These are phyloP conservation scores for Wallacemonas sp. DNA, from an alignment of 208 protist species.

Conservation along the genomic window DNA sequence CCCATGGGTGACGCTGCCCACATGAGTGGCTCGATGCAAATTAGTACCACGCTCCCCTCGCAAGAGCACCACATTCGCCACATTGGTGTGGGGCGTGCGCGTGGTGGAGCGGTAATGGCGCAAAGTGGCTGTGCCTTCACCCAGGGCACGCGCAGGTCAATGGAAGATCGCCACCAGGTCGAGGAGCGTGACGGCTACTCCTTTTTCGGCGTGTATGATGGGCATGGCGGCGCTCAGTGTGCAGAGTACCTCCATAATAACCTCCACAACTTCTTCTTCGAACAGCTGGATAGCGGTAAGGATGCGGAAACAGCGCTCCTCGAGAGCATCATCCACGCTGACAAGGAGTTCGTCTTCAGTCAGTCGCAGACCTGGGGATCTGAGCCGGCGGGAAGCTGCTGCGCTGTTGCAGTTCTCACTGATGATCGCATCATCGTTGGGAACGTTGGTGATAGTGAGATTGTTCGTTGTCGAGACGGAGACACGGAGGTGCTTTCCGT, in stretches of 20 bases:
- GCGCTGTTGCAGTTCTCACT: constrained; percentile 63
- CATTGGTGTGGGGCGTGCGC: no score
- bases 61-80: no score
- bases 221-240: constrained; percentile 74
- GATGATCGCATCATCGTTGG: constrained; percentile 61
- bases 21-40: background rate
- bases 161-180: constrained; percentile 81
- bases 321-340: constrained; percentile 75
- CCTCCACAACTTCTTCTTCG: constrained; percentile 59
- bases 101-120: background rate
- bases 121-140: background rate
- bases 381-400: constrained; percentile 54
- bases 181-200: constrained; percentile 41
- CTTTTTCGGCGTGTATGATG: constrained; percentile 85
- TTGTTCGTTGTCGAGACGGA: constrained; percentile 70
- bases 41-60: no score
- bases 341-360: constrained; percentile 49
- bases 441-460: constrained; percentile 87
- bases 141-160: constrained; percentile 75
- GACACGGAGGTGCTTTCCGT: constrained; percentile 64
- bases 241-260: constrained; percentile 67
- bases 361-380: constrained; percentile 35
- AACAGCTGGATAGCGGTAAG: constrained; percentile 34
- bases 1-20: background rate
- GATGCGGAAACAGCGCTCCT: constrained; percentile 44